Base-by-base conservation (phyloP, 2,329 filamentous ascomycete genomes). In the Clathrospora elynae region DNA sequence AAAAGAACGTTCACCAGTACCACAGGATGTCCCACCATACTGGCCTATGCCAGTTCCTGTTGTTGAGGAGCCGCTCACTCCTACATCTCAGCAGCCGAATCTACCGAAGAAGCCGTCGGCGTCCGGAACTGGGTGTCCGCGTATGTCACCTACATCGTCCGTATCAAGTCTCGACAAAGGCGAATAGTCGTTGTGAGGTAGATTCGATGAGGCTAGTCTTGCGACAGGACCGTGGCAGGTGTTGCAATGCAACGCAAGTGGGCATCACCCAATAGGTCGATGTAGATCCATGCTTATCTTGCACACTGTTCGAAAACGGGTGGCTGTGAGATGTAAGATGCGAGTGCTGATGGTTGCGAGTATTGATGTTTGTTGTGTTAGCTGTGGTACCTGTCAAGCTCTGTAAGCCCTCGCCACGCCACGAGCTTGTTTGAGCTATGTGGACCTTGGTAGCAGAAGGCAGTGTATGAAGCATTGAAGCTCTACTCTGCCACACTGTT, bases 81-180 rank as follows among this genome's bases (percentile, higher is more conserved):
- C 33, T 18, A n/a, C 31, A 1, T 23, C 36, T 4, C 33, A 19
- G 7, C 30, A 11, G 12, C 13, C n/a, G 7, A 22, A 6, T 3
- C 19, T 13, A 31, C n/a, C 31, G 9, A 31, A 30, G 39, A n/a
- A 14, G 22, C 23, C 25, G 34, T 26, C 30, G 18, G 28, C n/a
- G 19, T 19, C 30, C 17, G 46, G 25, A 30, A 22, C 41, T 12
- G 22, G 33, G 25, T 29, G 20, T 9, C 34, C 36, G 19, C 13
- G 30, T n/a, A 17, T 26, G 32, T 42, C 36, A 16, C 29, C 35
- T 14, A 49, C 34, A 20, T 51, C 42, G 9, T 32, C 49, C 16
- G 38, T 49, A 16, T 51, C 42, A 4, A 49, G 46, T 26, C 23
- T 54, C 13, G 35, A 51, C 22, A 40, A 35, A 32, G 46, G 43